Conservation (phyloP, 2,329 filamentous ascomycete genomes). For the Aspergillus viridinutans region DNA sequence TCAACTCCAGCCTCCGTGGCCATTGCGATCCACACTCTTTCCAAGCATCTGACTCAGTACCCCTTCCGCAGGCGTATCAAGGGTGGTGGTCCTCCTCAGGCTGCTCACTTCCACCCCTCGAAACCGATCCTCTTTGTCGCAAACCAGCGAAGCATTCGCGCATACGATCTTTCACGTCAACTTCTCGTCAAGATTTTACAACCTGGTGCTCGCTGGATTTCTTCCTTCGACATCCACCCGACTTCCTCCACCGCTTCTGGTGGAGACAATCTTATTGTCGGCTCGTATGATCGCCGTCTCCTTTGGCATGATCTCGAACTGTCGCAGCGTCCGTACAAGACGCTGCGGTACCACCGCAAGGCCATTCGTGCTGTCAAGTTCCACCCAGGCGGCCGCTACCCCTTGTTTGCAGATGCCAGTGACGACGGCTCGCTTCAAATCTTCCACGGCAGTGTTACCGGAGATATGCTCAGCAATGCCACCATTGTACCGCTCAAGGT, state of each 20-base stretch:
- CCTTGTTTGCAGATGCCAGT: conserved; percentile 89
- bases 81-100: conserved; percentile 73
- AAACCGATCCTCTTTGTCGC: conserved; percentile 94
- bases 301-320: conserved; percentile 97
- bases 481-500: conserved; percentile 96
- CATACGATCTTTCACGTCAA: conserved; percentile 88
- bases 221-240: conserved; percentile 86
- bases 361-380: conserved; percentile 87
- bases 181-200: conserved; percentile 90
- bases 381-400: conserved; percentile 70
- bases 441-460: conserved; percentile 94
- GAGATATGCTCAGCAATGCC: conserved; percentile 91
- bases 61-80: conserved; percentile 74
- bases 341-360: conserved; percentile 87
- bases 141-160: conserved; percentile 86
- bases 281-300: conserved; percentile 87
- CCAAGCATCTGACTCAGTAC: conserved; percentile 89
- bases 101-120: conserved; percentile 89
- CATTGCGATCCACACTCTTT: conserved; percentile 90
- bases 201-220: conserved; percentile 92
- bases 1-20: conserved; percentile 54
- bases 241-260: conserved; percentile 83
- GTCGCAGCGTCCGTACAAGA: conserved; percentile 88
- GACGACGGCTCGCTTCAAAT: conserved; percentile 94
- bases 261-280: conserved; percentile 90